Evolutionary conservation across 2,329 filamentous ascomycete genomes (phyloP), one percentile per base, ranked within the genome.

Genomic region (Neopestalotiopsis rosae): DNA sequence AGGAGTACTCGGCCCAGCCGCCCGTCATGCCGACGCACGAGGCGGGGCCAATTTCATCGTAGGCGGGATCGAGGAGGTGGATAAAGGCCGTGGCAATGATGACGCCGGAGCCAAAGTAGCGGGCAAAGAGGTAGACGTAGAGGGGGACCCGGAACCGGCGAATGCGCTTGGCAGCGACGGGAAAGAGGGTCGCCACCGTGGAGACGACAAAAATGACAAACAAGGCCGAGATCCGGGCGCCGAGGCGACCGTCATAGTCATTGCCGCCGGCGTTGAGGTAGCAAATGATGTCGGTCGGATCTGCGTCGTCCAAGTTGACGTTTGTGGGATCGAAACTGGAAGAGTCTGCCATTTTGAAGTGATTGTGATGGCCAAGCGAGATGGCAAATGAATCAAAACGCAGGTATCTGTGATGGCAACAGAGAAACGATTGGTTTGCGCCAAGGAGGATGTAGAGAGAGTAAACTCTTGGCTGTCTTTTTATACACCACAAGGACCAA

Each of bases 31-130:
- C 62, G 62, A 65, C 38, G 4, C 20, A 49, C 10, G 62, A 79
- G 9, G 76, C 75, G 10, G 71, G 76, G 32, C 84, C 87, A 30
- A 97, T 84, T 1, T 93, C 92, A 69, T 94, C 91, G 69, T 92
- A 89, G 6, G 95, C 95, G 0, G 95, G 95, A 0, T 90, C 91
- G 10, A 98, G 86, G 1, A 95, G 84, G 79, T 98, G 95, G 79
- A 98, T 95, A 79, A 97, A 97, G 0, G 95, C 94, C 1, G 95
- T 98, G 5, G 93, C 92, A 72, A 98, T 89, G 76, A 98, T 98
- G 72, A 98, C 94, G 58, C 95, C 95, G 0, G 94, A 96, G 72
- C 95, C 95, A 77, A 98, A 94, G 81, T 95, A 97, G 79, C 97
- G 97, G 73, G 92, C 92, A 67, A 95, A 82, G 79, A 97, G 97